Conservation (phyloP, 2,329 filamentous ascomycete species). For the Purpureocillium lavendulum region DNA sequence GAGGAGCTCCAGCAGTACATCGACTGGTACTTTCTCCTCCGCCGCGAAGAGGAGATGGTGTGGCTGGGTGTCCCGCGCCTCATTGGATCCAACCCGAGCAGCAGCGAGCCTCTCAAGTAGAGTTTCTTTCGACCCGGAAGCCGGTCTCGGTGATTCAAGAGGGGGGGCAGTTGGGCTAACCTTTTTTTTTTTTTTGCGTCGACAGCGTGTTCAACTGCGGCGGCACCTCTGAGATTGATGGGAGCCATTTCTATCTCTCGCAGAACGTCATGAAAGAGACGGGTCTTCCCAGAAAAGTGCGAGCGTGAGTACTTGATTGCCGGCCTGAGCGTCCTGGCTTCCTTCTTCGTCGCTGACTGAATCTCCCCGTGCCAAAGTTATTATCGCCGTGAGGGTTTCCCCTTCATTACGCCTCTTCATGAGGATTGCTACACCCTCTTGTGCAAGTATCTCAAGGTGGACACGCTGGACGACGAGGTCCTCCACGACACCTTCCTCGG, state of each 20-base stretch:
- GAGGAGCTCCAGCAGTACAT: too few relatives aligned
- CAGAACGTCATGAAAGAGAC: too few relatives aligned
- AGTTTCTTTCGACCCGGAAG: background rate
- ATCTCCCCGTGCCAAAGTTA: too few relatives aligned
- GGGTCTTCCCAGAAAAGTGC: too few relatives aligned
- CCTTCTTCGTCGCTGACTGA: too few relatives aligned
- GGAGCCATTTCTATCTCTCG: too few relatives aligned
- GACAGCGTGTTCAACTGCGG: too few relatives aligned
- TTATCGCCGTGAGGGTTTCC: background rate
- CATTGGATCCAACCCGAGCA: background rate
- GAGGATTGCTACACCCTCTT: background rate
- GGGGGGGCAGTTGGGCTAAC: background rate
- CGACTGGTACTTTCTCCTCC: too few relatives aligned
- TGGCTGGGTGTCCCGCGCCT: background rate
- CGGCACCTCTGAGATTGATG: too few relatives aligned
- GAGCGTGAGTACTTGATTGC: too few relatives aligned
- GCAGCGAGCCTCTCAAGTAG: background rate
- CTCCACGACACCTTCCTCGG: background rate
- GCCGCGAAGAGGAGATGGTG: background rate
- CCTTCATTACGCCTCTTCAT: background rate
- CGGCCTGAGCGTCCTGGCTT: too few relatives aligned
- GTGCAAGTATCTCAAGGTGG: background rate
- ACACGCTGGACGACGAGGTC: background rate
- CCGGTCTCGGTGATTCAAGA: background rate
- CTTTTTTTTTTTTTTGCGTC: too few relatives aligned